Base-by-base conservation (phyloP, 805 yeast genomes). In the Lachancea fermentati region DNA sequence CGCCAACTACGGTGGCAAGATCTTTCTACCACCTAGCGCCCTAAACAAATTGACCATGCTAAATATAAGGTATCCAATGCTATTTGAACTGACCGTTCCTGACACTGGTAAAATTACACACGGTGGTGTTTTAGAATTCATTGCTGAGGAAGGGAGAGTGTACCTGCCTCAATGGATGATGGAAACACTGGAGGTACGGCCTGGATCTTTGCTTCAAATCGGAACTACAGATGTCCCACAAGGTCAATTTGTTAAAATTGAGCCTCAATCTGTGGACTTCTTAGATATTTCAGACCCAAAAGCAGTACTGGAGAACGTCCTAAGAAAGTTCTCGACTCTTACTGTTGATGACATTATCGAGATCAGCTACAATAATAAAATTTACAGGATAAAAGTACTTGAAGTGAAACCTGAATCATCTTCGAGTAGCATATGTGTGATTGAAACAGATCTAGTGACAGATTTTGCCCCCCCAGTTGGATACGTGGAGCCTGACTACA, bases 391-490 rank as follows among this genome's bases (percentile, higher is more conserved):
- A 45, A 84, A 80, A 57, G 89, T 93, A 14, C 66, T 91, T 34
- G 97, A 93, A 53, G 85, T 79, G 19, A 85, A 85, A 54, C 97
- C 97, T 0, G 85, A 81, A 38, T 71, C 78, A 2, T 51, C 61
- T 5, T 65, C 68, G 5, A 66, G 74, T 25, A 85, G 96, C 44
- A 81, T 91, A 11, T 91, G 97, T 69, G 96, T 93, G 4, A 86
- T 93, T 19, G 99, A 93, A 59, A 93, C 98, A 0, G 98, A 93
- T 66, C 71, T 93, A 46, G 95, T 86, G 44, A 95, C 97, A 0
- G 99, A 93, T 58, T 93, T 93, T 68, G 97, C 97, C 1, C 96
- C 98, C 2, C 99, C 99, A 0, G 96, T 91, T 4, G 99, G 99
- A 0, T 93, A 93, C 58, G 96, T 85, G 14, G 97, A 91, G 58